These are phyloP conservation scores for Poa pratensis DNA, from an alignment of 176 grass and related monocot genomes.

Conservation along the genomic window DNA sequence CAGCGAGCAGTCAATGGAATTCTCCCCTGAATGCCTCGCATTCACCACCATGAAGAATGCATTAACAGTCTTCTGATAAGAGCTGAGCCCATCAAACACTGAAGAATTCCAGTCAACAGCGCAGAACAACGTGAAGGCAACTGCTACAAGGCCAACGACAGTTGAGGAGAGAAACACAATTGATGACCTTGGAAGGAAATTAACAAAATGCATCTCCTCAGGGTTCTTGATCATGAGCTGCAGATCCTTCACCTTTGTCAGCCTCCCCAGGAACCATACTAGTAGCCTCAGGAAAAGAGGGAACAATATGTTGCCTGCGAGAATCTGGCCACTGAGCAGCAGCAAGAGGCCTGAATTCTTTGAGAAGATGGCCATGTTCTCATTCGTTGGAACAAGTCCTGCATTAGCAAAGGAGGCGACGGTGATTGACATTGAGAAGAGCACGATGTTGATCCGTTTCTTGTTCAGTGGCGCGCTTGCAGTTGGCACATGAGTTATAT, in stretches of 20 bases:
- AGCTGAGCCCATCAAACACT: conserved; percentile 53
- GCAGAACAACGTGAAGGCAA: conserved; percentile 34
- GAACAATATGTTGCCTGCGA: conserved; percentile 69
- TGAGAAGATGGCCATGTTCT: conserved; percentile 68
- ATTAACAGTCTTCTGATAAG: conserved; percentile 60
- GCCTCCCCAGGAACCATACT: conserved; percentile 49
- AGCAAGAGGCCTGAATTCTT: conserved; percentile 53
- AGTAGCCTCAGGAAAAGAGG: conserved; percentile 45
- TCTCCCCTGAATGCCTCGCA: conserved; percentile 60
- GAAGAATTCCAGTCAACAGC: conserved; percentile 60
- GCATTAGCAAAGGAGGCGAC: conserved; percentile 61
- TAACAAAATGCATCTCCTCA: conserved; percentile 37
- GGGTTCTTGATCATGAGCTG: conserved; percentile 37
- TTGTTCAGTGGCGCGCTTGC: conserved; percentile 38
- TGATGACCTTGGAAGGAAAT: conserved; percentile 31
- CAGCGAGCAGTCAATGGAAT: conserved; percentile 50
- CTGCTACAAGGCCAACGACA: conserved; percentile 27
- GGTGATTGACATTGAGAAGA: conserved; percentile 55
- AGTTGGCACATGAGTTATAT: conserved; percentile 40
- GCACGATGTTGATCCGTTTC: conserved; percentile 54
- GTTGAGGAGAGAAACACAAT: conserved; percentile 35
- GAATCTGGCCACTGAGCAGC: conserved; percentile 43
- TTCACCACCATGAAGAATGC: conserved; percentile 61
- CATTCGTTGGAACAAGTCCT: conserved; percentile 66
- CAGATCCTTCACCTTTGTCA: conserved; percentile 42